Base-by-base conservation (phyloP, 257 asterid species). In the Solanum lycopersicoides region DNA sequence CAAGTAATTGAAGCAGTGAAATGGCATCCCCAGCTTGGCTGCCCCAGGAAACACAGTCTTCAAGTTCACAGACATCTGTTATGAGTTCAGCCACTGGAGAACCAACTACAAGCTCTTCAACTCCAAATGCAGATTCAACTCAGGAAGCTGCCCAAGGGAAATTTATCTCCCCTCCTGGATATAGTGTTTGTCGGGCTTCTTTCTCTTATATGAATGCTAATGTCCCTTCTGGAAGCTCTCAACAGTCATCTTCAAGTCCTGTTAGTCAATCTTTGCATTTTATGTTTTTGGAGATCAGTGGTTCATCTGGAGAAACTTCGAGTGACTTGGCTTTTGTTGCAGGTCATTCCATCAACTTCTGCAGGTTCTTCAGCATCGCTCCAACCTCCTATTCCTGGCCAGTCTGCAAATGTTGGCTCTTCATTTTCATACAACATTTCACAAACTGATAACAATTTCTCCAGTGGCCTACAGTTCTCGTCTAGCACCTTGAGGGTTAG, bases 171-270 rank as follows among this genome's bases (percentile, higher is more conserved):
- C 50, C 88, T 80, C 60, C 84, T 71, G 87, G 90, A 39, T 86
- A 76, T 89, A 87, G 87, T 39, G 86, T 77, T 14, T 32, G 65
- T 5, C 83, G 60, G 47, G 88, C 93, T 82, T 87, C 91, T 32
- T 89, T 90, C 69, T 91, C 90, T 69, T 92, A 89, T 85, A 79
- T 89, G 89, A 92, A 91, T 86, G 89, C 53, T 21, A 85, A 77
- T 53, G 63, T 86, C 32, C 87, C 90, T 47, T 83, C 86, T 37
- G 89, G 90, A 85, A 87, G 86, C 88, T 90, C 87, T 87, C 91
- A 86, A 47, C 89, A 66, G 87, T 44, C 86, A 75, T 86, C 91
- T 14, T 86, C 91, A 84, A 71, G 74, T 86, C 91, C 89, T 86
- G 92, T 91, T 59, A 90, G 91, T 90, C 80, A 69, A 84, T 74